phyloP scores from a whole-genome alignment of 495 filamentous ascomycete species.

The Jackrogersella multiformis region DNA sequence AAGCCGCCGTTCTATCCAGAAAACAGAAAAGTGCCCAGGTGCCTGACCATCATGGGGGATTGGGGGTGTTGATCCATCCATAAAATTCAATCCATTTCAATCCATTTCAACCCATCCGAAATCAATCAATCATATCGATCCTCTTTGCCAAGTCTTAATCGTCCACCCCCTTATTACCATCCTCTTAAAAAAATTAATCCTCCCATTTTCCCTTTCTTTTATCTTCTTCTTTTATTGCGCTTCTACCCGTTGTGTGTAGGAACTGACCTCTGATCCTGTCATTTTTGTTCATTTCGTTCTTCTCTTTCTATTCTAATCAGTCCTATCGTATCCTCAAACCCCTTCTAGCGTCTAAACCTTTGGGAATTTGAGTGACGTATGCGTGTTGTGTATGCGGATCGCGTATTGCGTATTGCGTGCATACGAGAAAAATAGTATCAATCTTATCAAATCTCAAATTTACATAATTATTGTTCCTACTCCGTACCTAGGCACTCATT shows the following conservation, averaged over 20 bases:
- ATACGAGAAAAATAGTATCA: conserved; percentile 30
- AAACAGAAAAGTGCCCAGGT: too few relatives aligned
- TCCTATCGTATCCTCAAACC: background rate
- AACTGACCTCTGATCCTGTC: conserved; percentile 42
- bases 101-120: too few relatives aligned
- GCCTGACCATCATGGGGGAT: conserved; percentile 30
- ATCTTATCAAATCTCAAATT: too few relatives aligned
- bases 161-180: conserved; percentile 32
- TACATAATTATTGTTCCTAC: conserved; percentile 19
- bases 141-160: conserved; percentile 39
- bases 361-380: conserved; percentile 4
- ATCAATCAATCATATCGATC: conserved; percentile 32
- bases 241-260: conserved; percentile 28
- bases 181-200: conserved; percentile 35
- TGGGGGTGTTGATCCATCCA: conserved; percentile 28
- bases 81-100: too few relatives aligned
- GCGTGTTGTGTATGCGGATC: background rate
- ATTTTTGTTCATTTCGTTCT: conserved; percentile 24
- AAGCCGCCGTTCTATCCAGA: conserved; percentile 33
- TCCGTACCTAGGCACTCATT: too few relatives aligned
- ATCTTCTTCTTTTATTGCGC: conserved; percentile 20
- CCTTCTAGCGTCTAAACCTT: background rate
- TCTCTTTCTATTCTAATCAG: conserved; percentile 3
- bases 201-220: conserved; percentile 15
- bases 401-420: background rate